These are phyloP conservation scores for Ophiocordyceps sinensis DNA, from an alignment of 2,329 filamentous ascomycete species.

Conservation along the genomic window DNA sequence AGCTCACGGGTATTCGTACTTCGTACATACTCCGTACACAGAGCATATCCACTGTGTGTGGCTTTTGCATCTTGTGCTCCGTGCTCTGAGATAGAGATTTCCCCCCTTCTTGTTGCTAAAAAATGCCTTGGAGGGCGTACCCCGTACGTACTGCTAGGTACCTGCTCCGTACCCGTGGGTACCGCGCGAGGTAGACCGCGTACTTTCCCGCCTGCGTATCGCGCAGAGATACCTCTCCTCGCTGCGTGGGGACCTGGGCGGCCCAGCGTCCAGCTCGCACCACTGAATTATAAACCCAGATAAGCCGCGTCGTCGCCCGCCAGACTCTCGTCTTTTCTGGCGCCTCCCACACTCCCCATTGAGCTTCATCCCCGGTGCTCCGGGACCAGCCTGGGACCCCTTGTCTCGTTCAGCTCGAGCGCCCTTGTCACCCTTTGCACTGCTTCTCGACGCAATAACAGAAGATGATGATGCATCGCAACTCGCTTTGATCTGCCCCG, in stretches of 20 bases:
- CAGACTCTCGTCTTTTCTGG: not conserved
- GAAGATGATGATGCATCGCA: conserved; percentile 5
- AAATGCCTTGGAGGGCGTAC: too few species aligned
- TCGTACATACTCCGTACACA: too few species aligned
- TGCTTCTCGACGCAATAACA: not conserved
- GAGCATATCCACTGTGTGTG: too few species aligned
- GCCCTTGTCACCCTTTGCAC: not conserved
- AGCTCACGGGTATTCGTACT: too few species aligned
- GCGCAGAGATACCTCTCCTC: too few species aligned
- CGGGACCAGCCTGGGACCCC: conserved; percentile 5
- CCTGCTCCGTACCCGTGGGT: not conserved
- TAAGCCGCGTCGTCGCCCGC: conserved; percentile 1
- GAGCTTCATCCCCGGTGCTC: conserved; percentile 4
- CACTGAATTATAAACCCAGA: conserved; percentile 1
- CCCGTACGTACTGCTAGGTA: not conserved
- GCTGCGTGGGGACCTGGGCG: too few species aligned
- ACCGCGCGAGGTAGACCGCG: not conserved
- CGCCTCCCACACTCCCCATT: conserved; percentile 1
- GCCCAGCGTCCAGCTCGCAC: not conserved
- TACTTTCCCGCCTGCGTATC: not conserved
- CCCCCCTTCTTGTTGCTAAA: too few species aligned
- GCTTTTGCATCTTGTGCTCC: too few species aligned
- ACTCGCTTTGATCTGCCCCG: conserved; percentile 7
- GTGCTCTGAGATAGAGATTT: too few species aligned
- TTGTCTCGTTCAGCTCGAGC: not conserved